Evolutionary conservation across 768 basidiomycete genomes (phyloP), one percentile per base, ranked within the genome.

Genomic region (Termitomyces sp.): DNA sequence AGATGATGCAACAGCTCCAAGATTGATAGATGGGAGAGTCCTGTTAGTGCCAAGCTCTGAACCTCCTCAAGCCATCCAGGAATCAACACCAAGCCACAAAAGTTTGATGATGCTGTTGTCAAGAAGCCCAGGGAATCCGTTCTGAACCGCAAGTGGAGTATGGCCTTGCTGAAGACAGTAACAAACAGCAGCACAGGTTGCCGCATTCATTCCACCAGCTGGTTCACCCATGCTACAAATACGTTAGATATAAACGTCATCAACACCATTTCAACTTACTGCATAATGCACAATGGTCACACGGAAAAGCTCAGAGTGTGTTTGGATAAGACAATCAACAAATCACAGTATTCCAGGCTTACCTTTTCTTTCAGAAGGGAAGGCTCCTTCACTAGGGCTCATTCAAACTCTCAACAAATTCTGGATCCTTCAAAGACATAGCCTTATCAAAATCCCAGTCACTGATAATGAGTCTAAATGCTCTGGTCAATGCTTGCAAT

Each of bases 41-140:
- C 97, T 91, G 77, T 98, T 98, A 33, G 97, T 98, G 26, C 97
- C 97, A 8, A 99, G 86, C 72, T 99, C 97, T 33, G 95, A 98
- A 13, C 97, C 97, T 60, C 97, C 97, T 28, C 95, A 89, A 9
- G 91, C 86, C 72, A 91, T 91, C 97, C 96, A 99, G 44, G 87
- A 87, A 71, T 99, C 97, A 48, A 98, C 97, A 26, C 93, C 90
- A 33, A 99, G 88, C 97, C 97, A 98, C 10, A 92, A 86, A 14
- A 95, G 85, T 65, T 93, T 87, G 62, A 84, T 78, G 54, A 98
- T 75, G 67, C 86, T 86, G 74, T 95, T 93, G 59, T 98, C 91
- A 41, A 99, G 83, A 5, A 99, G 82, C 43, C 97, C 97, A 51
- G 87, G 87, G 81, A 98, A 98, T 12, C 97, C 96, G 69, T 98